Evolutionary conservation across 2,329 filamentous ascomycete species (phyloP), one percentile per base, ranked within the genome.

Genomic region (Pezicula rhizophila): DNA sequence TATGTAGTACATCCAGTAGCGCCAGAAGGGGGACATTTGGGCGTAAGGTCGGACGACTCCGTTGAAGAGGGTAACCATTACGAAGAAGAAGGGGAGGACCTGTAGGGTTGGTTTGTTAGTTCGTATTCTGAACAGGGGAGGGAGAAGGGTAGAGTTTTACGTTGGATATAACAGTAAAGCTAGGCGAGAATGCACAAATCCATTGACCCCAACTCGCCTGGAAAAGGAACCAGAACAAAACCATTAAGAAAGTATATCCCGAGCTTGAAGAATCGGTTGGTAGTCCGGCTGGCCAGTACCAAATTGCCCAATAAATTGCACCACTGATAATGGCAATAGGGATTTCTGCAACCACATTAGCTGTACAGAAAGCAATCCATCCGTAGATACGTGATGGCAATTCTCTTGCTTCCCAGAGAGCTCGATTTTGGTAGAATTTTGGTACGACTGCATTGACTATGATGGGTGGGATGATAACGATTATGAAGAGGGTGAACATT

Each of bases 171-270:
- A 89, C 85, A 1, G 85, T 88, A 68, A 89, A 89, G 37, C 75
- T 83, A 0, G 87, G 87, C 0, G 87, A 85, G 65, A 90, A 90
- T 1, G 89, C 87, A 54, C 83, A 87, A 57, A 93, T 89, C 86
- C 86, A 92, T 64, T 90, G 87, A 17, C 85, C 89, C 87, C 84
- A 91, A 56, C 75, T 82, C 28, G 77, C 78, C 64, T 83, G 78
- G 74, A 90, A 91, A 7, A 91, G 66, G 71, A 82, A 89, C 52
- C 55, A 17, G 7, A 8, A 14, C 43, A 91, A 70, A 1, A 79
- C 79, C 84, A 93, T 90, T 23, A 92, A 68, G 70, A 86, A 92
- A 14, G 84, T 78, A 64, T 91, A 92, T 11, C 87, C 88, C 0
- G 85, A 78, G 0, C 79, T 79, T 1, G 75, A 74, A 31, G 79